Conservation (phyloP, 2,329 filamentous ascomycete species). For the Penicillium sclerotiorum region DNA sequence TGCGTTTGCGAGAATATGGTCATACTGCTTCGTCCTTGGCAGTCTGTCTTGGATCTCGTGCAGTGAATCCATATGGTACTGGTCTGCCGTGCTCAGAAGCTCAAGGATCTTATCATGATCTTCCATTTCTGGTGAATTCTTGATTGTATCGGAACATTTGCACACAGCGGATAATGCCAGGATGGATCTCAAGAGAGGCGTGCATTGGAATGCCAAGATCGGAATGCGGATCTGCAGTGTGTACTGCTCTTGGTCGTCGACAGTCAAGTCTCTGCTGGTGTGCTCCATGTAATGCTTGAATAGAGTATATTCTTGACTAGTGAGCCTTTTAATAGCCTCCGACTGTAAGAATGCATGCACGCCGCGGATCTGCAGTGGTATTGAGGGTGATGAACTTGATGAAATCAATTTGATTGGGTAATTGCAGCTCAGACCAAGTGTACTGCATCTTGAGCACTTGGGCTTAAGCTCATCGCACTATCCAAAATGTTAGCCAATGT, state of each 20-base stretch:
- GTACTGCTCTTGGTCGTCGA: conserved; percentile 44
- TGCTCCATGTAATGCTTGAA: conserved; percentile 48
- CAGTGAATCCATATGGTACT: conserved; percentile 44
- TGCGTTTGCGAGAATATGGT: conserved; percentile 43
- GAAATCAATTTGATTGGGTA: conserved; percentile 22
- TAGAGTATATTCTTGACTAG: conserved; percentile 39
- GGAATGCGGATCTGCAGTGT: conserved; percentile 48
- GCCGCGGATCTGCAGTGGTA: neutral
- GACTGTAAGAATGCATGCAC: neutral
- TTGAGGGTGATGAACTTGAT: neutral
- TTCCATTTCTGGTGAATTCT: conserved; percentile 1
- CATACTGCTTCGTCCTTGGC: conserved; percentile 33
- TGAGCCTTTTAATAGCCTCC: conserved; percentile 10
- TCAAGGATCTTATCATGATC: conserved; percentile 19
- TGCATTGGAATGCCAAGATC: conserved; percentile 44
- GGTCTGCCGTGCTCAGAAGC: conserved; percentile 35
- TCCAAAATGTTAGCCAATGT: conserved; percentile 12
- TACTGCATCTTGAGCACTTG: conserved; percentile 38
- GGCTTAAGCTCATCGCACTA: conserved; percentile 42
- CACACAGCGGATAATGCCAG: conserved; percentile 47
- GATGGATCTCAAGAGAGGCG: conserved; percentile 47
- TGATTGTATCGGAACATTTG: conserved; percentile 35
- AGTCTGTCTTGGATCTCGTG: conserved; percentile 41
- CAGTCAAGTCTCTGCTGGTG: conserved; percentile 41
- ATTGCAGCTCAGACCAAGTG: conserved; percentile 31